Evolutionary conservation across 2,329 filamentous ascomycete species (phyloP).

Genomic region (Taxawa tesnikishii): DNA sequence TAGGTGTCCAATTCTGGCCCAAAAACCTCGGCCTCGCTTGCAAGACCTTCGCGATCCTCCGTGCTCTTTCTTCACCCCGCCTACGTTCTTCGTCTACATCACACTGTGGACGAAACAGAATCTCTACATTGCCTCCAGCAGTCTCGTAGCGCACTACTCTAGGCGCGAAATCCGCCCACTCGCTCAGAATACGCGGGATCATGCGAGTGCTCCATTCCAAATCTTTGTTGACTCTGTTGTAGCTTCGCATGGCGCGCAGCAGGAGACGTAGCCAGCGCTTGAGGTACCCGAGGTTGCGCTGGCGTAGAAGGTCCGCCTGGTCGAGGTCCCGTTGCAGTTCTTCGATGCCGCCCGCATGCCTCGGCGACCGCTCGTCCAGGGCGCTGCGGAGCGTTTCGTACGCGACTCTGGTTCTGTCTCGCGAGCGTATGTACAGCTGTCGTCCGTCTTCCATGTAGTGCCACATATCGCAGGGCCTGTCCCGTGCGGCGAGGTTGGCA

Average conservation of each 20-base stretch:
- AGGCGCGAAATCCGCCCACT: constrained; percentile 13
- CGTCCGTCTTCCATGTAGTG: too few relatives aligned
- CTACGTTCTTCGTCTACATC: background rate
- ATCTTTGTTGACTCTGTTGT: constrained; percentile 1
- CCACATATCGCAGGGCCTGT: constrained; percentile 9
- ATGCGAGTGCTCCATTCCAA: constrained; percentile 4
- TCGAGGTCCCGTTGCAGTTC: constrained; percentile 3
- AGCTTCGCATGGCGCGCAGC: constrained; percentile 6
- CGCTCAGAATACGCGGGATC: constrained; percentile 15
- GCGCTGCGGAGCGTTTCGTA: too few relatives aligned
- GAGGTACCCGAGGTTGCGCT: constrained; percentile 4
- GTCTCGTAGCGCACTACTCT: constrained; percentile 15
- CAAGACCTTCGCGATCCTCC: constrained; percentile 1
- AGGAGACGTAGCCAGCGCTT: constrained; percentile 17
- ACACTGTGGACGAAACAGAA: constrained; percentile 6
- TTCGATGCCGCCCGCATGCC: too few relatives aligned
- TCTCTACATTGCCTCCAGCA: constrained; percentile 16
- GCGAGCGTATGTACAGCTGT: too few relatives aligned
- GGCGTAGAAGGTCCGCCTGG: constrained; percentile 1
- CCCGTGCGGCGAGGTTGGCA: constrained; percentile 11
- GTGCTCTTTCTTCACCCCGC: background rate
- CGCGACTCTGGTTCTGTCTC: too few relatives aligned
- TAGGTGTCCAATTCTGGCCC: constrained; percentile 4
- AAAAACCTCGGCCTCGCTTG: constrained; percentile 1
- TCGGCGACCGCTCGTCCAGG: too few relatives aligned